Base-by-base conservation (phyloP, 768 basidiomycete genomes). In the Trametes punicea region DNA sequence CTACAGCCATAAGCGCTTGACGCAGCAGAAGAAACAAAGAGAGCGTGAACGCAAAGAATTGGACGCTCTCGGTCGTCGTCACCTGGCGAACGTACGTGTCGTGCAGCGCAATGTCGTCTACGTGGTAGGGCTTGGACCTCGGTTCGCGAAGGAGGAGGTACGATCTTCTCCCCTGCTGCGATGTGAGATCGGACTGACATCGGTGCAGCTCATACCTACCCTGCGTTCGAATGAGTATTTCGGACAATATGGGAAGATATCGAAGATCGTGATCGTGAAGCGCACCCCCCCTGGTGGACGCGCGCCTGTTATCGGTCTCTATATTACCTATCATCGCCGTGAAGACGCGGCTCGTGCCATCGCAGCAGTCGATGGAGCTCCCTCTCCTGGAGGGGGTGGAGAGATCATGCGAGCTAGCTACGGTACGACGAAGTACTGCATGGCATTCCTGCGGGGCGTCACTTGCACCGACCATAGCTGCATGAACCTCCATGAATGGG, bases 341-440 rank as follows among this genome's bases (percentile, higher is more conserved):
- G 92, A 97, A 72, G 97, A 99, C 72, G 97, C 97, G 2, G 88
- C 90, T 26, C 84, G 93, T 21, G 92, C 93, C 52, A 98, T 98
- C 59, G 76, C 85, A 23, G 93, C 93, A 13, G 88, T 98, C 23
- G 97, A 99, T 71, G 95, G 97, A 2, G 84, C 90, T 23, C 77
- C 87, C 20, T 91, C 93, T 13, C 93, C 95, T n/a, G 85, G 88
- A 13, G 93, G 93, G 44, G 88, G 89, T 31, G 85, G 87, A 20
- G 89, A 95, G 57, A 79, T 91, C 40, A 88, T 99, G 84, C 81
- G 92, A 58, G 96, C 94, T 16, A 95, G 92, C 67, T 87, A 92
- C 69, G 97, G 97, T 25, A 98, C 95, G 15, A 96, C 96, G 29
- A 92, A 97, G 71, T 99, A 99, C 66, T 99, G 97, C 73, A 94